Conservation (phyloP, 495 filamentous ascomycete genomes). For the Aspergillus sparsus region DNA sequence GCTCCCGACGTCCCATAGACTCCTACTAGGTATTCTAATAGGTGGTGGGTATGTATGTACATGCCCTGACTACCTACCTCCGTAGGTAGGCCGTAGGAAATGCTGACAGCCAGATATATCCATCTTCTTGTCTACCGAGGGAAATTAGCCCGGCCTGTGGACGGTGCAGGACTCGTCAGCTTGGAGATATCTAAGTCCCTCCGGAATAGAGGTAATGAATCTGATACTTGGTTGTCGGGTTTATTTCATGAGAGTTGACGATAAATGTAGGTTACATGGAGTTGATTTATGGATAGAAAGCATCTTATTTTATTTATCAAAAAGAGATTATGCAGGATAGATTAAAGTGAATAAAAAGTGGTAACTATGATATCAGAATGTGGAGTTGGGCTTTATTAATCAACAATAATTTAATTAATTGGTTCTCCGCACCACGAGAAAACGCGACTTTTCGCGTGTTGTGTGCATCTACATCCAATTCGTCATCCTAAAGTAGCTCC, state of each 20-base stretch:
- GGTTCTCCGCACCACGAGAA: slow-evolving; percentile 4
- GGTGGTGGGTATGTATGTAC: not conserved
- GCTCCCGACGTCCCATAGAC: too few species aligned
- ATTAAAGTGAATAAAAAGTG: too few species aligned
- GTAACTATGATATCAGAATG: too few species aligned
- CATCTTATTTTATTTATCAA: too few species aligned
- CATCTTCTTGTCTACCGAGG: not conserved
- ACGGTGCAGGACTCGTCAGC: not conserved
- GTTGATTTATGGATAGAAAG: too few species aligned
- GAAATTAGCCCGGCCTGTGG: not conserved
- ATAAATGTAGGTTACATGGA: too few species aligned
- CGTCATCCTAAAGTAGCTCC: not conserved
- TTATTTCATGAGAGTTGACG: too few species aligned
- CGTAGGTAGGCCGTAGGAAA: not conserved
- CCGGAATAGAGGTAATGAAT: not conserved
- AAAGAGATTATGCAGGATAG: too few species aligned
- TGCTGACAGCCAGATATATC: not conserved
- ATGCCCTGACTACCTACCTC: not conserved
- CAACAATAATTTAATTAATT: not conserved
- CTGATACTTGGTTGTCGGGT: too few species aligned
- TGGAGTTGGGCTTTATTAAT: too few species aligned
- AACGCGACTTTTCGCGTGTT: not conserved
- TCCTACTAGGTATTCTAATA: not conserved
- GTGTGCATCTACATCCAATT: not conserved
- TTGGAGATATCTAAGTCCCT: slow-evolving; percentile 7